These are phyloP conservation scores for Xerocomellus chrysenteron DNA, from an alignment of 768 basidiomycete genomes.

Conservation along the genomic window DNA sequence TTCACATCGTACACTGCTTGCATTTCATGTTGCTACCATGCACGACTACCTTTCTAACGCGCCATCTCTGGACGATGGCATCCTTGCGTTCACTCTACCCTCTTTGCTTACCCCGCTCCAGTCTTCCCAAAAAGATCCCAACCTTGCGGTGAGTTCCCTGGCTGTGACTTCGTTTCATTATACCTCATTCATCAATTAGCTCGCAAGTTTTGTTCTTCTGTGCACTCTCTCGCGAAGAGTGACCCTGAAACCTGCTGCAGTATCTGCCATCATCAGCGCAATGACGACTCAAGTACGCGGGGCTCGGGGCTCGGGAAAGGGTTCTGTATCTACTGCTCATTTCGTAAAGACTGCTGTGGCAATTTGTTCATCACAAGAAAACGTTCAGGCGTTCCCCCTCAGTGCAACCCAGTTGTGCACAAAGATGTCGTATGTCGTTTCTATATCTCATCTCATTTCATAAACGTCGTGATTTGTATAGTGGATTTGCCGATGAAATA, in stretches of 20 bases:
- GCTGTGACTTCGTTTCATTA: background rate
- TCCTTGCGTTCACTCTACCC: conserved; percentile 62
- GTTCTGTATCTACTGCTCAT: conserved; percentile 50
- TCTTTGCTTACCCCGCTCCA: conserved; percentile 61
- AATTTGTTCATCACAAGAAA: conserved; percentile 62
- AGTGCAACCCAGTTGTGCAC: conserved; percentile 41
- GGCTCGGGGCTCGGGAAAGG: conserved; percentile 16
- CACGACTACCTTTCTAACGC: conserved; percentile 73
- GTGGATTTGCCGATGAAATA: conserved; percentile 49
- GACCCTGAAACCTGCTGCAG: conserved; percentile 53
- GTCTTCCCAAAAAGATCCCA: conserved; percentile 44
- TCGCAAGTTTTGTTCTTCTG: conserved; percentile 73
- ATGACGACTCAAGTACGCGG: conserved; percentile 51
- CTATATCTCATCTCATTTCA: background rate
- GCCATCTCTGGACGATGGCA: conserved; percentile 61
- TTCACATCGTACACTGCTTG: conserved; percentile 69
- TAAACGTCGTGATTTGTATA: conserved; percentile 21
- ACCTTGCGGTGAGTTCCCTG: conserved; percentile 45
- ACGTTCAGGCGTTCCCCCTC: conserved; percentile 47
- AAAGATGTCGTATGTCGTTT: conserved; percentile 47
- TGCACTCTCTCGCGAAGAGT: conserved; percentile 68
- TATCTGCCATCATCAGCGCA: conserved; percentile 55
- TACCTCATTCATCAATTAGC: conserved; percentile 36
- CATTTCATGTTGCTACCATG: conserved; percentile 78
- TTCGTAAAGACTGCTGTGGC: conserved; percentile 65